These are phyloP conservation scores for Phytophthora cactorum DNA, from an alignment of 352 stramenopile genomes.

Conservation along the genomic window DNA sequence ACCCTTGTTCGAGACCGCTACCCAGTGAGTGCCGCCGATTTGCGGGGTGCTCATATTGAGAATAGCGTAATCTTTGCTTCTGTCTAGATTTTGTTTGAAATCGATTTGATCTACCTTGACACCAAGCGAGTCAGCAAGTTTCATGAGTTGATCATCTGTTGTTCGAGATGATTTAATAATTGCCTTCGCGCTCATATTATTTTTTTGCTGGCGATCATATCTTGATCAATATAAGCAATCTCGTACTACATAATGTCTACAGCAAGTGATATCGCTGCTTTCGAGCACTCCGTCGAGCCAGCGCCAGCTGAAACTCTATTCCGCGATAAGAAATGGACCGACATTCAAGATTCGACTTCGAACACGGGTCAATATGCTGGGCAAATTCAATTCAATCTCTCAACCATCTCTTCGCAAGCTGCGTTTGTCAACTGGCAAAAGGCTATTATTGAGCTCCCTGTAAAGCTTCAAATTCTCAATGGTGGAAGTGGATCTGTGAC, in stretches of 20 bases:
- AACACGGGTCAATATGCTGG: conserved; percentile 7
- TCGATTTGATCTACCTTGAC: conserved; percentile 12
- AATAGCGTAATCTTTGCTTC: conserved; percentile 7
- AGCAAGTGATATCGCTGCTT: conserved; percentile 7
- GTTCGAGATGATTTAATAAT: neutral
- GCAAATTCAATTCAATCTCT: conserved; percentile 10
- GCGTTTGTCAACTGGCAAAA: conserved; percentile 1
- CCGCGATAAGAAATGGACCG: conserved; percentile 15
- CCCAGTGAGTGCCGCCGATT: too few relatives aligned
- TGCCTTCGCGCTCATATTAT: neutral
- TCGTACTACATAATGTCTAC: conserved; percentile 1
- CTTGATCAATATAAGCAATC: neutral
- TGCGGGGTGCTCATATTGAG: too few relatives aligned
- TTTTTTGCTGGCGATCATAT: neutral
- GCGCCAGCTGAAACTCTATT: conserved; percentile 6
- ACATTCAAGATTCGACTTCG: conserved; percentile 14
- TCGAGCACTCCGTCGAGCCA: conserved; percentile 14
- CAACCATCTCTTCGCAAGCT: conserved; percentile 5
- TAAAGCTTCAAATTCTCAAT: conserved; percentile 1
- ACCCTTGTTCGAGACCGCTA: too few relatives aligned
- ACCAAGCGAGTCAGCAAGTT: neutral
- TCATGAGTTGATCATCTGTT: neutral
- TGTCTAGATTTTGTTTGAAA: conserved; percentile 1
- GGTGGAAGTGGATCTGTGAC: neutral
- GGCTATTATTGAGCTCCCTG: neutral